phyloP scores from a whole-genome alignment of 352 stramenopile genomes.

The Aphanomyces cochlioides region DNA sequence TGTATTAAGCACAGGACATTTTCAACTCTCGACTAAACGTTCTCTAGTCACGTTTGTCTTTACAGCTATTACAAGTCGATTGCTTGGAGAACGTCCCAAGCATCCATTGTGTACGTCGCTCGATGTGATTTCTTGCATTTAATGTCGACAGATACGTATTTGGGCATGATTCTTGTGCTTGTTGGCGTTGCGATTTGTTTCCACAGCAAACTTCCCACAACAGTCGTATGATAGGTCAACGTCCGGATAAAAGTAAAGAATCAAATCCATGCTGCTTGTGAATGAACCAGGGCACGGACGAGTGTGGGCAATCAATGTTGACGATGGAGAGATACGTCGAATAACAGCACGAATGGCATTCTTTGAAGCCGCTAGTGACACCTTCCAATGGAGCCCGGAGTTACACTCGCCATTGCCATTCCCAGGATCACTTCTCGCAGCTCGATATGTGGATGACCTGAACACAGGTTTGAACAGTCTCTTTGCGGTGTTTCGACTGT shows the following conservation, averaged over 20 bases:
- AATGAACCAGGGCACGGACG: not conserved
- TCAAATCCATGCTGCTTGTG: conserved; percentile 8
- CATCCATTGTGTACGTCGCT: conserved; percentile 56
- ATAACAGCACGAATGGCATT: not conserved
- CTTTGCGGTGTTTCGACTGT: not conserved
- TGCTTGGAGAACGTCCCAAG: conserved; percentile 68
- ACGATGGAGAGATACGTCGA: not conserved
- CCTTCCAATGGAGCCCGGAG: not conserved
- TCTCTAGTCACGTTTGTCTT: conserved; percentile 72
- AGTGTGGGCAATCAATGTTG: conserved; percentile 1
- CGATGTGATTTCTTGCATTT: not conserved
- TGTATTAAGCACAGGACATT: not conserved
- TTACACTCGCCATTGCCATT: not conserved
- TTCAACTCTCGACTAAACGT: not conserved
- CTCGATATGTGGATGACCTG: not conserved
- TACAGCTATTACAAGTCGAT: conserved; percentile 71
- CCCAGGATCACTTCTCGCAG: not conserved
- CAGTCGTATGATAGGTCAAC: not conserved
- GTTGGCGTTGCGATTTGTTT: conserved; percentile 64
- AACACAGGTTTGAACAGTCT: not conserved
- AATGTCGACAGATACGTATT: conserved; percentile 47
- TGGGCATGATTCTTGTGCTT: conserved; percentile 57
- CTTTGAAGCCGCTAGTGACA: not conserved
- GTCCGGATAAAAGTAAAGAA: conserved; percentile 5
- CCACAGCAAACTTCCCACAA: conserved; percentile 43